phyloP scores from a whole-genome alignment of 805 yeast genomes.

The Sungouiozyma intestinalis region DNA sequence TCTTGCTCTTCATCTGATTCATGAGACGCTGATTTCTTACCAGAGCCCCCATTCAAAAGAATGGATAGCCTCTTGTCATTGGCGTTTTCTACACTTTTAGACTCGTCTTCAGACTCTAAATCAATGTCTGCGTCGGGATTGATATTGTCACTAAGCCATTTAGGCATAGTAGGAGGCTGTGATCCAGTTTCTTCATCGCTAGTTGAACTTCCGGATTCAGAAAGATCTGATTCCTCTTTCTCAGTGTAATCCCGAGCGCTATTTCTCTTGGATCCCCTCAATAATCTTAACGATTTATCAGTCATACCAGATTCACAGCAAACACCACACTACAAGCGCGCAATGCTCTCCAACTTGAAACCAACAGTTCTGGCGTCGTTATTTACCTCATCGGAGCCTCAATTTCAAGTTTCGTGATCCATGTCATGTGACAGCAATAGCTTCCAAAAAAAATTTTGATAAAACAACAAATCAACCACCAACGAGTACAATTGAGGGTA shows the following conservation, averaged over 20 bases:
- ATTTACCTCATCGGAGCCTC: neutral
- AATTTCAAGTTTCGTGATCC: neutral
- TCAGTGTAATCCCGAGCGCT: conserved; percentile 15
- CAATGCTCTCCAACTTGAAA: neutral
- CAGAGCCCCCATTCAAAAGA: conserved; percentile 6
- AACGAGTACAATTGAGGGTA: no score
- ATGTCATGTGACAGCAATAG: conserved; percentile 1
- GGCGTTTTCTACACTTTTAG: conserved; percentile 2
- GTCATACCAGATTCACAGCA: neutral
- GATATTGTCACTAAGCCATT: conserved; percentile 1
- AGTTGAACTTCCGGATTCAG: conserved; percentile 13
- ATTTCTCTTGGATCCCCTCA: neutral
- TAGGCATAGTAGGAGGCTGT: neutral
- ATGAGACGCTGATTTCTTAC: conserved; percentile 4
- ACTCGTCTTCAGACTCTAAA: conserved; percentile 19
- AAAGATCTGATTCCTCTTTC: conserved; percentile 22
- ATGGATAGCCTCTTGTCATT: conserved; percentile 10
- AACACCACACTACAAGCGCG: no score
- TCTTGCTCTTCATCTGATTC: conserved; percentile 8
- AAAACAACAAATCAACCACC: no score
- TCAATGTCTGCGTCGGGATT: conserved; percentile 10
- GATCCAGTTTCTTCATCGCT: conserved; percentile 6
- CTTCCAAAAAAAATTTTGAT: neutral
- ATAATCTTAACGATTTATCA: conserved; percentile 2
- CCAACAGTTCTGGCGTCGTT: neutral